phyloP scores from a whole-genome alignment of 306 rosid genomes.

The Pterocarpus macrocarpus region DNA sequence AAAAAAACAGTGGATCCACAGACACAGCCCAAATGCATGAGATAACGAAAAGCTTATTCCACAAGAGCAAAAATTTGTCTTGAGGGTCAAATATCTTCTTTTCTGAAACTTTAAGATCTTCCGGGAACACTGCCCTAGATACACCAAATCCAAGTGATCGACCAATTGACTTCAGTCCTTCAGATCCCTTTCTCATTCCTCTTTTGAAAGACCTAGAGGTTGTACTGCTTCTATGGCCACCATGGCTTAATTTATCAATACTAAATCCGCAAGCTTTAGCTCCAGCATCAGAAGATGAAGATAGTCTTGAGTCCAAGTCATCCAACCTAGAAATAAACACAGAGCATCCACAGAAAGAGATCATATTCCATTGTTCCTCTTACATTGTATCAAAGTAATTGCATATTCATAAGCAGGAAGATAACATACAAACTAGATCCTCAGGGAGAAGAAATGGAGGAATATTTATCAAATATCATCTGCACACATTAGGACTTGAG shows the following conservation, averaged over 20 bases:
- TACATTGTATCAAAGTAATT: slow-evolving; percentile 28
- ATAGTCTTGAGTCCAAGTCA: slow-evolving; percentile 78
- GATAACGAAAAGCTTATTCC: slow-evolving; percentile 72
- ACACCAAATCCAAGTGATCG: slow-evolving; percentile 80
- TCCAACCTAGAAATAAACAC: slow-evolving; percentile 68
- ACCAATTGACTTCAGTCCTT: slow-evolving; percentile 88
- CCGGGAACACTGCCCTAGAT: slow-evolving; percentile 87
- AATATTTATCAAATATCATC: slow-evolving; percentile 22
- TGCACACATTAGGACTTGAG: neutral
- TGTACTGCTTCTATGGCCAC: slow-evolving; percentile 63
- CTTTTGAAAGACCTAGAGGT: slow-evolving; percentile 78
- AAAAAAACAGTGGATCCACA: slow-evolving; percentile 86
- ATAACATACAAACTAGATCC: slow-evolving; percentile 12
- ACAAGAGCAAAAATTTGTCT: slow-evolving; percentile 72
- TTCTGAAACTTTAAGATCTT: slow-evolving; percentile 83
- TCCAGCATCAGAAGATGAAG: slow-evolving; percentile 70
- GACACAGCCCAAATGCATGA: slow-evolving; percentile 82
- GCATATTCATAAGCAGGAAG: slow-evolving; percentile 21
- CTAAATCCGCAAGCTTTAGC: slow-evolving; percentile 68
- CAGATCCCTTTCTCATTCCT: slow-evolving; percentile 88
- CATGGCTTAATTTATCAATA: slow-evolving; percentile 68
- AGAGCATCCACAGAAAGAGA: slow-evolving; percentile 29
- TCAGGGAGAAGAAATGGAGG: slow-evolving; percentile 3
- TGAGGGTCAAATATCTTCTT: slow-evolving; percentile 93
- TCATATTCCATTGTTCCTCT: slow-evolving; percentile 26